Evolutionary conservation across 169 alveolate species (phyloP).

Genomic region (Plasmodium falciparum): DNA sequence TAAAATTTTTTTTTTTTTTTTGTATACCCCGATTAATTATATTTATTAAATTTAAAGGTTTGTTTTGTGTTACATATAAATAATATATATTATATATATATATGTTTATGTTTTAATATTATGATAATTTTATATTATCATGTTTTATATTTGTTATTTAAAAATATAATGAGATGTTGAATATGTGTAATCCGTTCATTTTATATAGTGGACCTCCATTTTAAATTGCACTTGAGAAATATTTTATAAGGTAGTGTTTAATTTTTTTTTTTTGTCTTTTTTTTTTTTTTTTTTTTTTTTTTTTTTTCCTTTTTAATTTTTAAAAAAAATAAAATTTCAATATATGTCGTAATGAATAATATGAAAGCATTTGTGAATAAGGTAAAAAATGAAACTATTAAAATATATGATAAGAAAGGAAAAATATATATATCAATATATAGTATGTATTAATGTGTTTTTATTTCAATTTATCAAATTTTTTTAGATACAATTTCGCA

Average conservation of each 20-base stretch:
- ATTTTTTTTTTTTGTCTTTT: neutral
- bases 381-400: constrained; percentile 19
- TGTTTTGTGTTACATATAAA: no score
- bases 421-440: neutral
- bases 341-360: constrained; percentile 18
- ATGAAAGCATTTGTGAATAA: constrained; percentile 75
- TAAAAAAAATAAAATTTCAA: constrained; percentile 2
- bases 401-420: neutral
- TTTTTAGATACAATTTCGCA: constrained; percentile 42
- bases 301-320: constrained; percentile 13
- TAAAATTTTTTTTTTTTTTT: no score
- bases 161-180: no score
- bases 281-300: constrained; percentile 20
- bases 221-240: no score
- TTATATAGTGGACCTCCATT: no score
- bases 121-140: no score
- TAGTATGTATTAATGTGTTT: neutral
- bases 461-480: neutral
- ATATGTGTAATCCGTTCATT: no score
- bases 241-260: constrained; percentile 19
- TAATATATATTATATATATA: no score
- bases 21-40: no score
- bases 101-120: no score
- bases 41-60: no score
- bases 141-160: no score